Conservation (phyloP, 2,329 filamentous ascomycete genomes). For the Aureobasidium sp. region DNA sequence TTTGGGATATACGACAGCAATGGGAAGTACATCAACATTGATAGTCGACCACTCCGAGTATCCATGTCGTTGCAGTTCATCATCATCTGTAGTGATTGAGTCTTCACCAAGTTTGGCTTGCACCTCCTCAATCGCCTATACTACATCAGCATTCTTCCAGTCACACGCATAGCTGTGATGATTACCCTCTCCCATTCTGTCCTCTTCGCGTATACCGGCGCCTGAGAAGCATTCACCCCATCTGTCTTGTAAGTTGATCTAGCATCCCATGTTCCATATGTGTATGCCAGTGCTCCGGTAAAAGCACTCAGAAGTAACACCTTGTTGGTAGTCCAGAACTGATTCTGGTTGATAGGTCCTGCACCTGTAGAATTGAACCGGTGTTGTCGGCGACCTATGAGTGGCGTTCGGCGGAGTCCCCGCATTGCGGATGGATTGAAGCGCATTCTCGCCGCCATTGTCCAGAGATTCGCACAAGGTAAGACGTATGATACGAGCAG, state of each 20-base stretch:
- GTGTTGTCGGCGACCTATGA: not conserved
- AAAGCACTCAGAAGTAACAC: slow-evolving; percentile 42
- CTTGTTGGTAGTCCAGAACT: slow-evolving; percentile 40
- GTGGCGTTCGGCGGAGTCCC: not conserved
- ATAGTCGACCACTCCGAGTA: slow-evolving; percentile 64
- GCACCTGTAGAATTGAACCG: not conserved
- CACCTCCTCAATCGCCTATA: slow-evolving; percentile 49
- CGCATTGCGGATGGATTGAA: not conserved
- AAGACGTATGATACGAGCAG: too few relatives aligned
- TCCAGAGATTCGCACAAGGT: not conserved
- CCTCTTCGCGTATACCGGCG: slow-evolving; percentile 40
- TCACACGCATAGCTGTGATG: not conserved
- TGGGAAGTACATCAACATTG: slow-evolving; percentile 54
- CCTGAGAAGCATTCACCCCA: slow-evolving; percentile 15
- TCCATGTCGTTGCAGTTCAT: slow-evolving; percentile 56
- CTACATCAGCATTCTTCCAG: not conserved
- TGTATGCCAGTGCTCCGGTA: slow-evolving; percentile 44
- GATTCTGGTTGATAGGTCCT: not conserved
- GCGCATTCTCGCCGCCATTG: not conserved
- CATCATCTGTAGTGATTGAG: slow-evolving; percentile 54
- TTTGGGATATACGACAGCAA: slow-evolving; percentile 57
- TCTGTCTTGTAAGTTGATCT: slow-evolving; percentile 11
- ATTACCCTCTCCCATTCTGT: slow-evolving; percentile 44
- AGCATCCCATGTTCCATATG: slow-evolving; percentile 36
- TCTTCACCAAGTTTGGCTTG: slow-evolving; percentile 47